Conservation (phyloP, 192 early-diverging fungal species). For the Rhizophlyctis rosea region DNA sequence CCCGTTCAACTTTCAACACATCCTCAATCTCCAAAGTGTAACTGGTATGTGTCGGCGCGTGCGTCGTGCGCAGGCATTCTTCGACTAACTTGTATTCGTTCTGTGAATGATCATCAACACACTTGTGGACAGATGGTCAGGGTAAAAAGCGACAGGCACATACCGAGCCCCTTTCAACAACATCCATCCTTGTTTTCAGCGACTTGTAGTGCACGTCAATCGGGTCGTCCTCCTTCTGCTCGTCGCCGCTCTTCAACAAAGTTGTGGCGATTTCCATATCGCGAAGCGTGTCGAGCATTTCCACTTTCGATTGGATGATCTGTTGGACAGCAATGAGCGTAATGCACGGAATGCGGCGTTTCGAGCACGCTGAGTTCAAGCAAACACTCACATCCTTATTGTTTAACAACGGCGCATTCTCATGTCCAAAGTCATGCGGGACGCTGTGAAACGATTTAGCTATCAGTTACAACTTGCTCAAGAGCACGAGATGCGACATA, state of each 20-base stretch:
- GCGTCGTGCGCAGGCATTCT: conserved; percentile 56
- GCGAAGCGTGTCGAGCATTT: conserved; percentile 22
- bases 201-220: conserved; percentile 18
- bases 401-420: conserved; percentile 11
- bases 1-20: conserved; percentile 32
- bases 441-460: background rate
- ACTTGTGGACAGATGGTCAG: too few species aligned
- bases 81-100: conserved; percentile 60
- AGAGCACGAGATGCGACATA: background rate
- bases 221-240: conserved; percentile 12
- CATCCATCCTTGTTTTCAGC: conserved; percentile 12
- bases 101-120: too few species aligned
- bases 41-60: conserved; percentile 53
- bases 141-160: too few species aligned
- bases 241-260: conserved; percentile 1
- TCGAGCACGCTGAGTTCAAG: too few species aligned
- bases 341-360: too few species aligned
- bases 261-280: conserved; percentile 29
- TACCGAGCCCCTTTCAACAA: too few species aligned
- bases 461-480: too few species aligned
- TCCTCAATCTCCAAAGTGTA: conserved; percentile 35
- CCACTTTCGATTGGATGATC: conserved; percentile 18
- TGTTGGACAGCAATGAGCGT: background rate
- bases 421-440: conserved; percentile 18
- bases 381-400: conserved; percentile 9